Percentiles rank a stretch among this genome's conserved stretches.
Evolutionary conservation across 2,329 filamentous ascomycete genomes (phyloP).

Genomic region (Curvularia lunata): DNA sequence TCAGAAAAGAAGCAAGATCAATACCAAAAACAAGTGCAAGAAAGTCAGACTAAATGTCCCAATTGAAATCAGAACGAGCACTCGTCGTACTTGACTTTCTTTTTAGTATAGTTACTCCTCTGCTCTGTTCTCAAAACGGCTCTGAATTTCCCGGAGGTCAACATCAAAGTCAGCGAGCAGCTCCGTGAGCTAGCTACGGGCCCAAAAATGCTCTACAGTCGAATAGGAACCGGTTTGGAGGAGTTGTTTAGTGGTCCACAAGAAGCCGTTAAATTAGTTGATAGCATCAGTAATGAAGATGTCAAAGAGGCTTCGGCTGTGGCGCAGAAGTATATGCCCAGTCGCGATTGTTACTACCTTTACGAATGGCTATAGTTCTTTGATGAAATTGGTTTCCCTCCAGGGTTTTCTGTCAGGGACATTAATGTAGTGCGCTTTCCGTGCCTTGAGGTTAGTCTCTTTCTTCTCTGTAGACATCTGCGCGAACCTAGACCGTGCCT

Average conservation of each 20-base stretch:
- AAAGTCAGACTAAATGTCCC: neutral
- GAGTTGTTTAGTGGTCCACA: constrained; percentile 2
- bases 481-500: neutral
- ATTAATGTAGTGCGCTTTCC: neutral
- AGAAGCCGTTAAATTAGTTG: constrained; percentile 4
- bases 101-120: neutral
- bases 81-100: neutral
- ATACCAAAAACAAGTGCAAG: neutral
- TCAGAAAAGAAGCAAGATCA: neutral
- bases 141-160: neutral
- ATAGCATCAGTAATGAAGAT: constrained; percentile 4
- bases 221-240: constrained; percentile 6
- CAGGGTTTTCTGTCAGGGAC: constrained; percentile 13
- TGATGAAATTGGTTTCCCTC: neutral
- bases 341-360: constrained; percentile 16
- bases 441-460: neutral
- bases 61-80: neutral
- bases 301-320: constrained; percentile 17
- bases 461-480: neutral
- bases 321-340: constrained; percentile 15
- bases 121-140: neutral
- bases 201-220: constrained; percentile 4
- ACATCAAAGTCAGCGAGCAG: constrained; percentile 7
- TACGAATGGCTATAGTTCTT: constrained; percentile 17
- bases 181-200: constrained; percentile 4